A percentile compares a stretch with the other conserved stretches of the same genome.
phyloP scores from a whole-genome alignment of 225 moss, liverwort and hornwort species.

The Rhytidiadelphus loreus region DNA sequence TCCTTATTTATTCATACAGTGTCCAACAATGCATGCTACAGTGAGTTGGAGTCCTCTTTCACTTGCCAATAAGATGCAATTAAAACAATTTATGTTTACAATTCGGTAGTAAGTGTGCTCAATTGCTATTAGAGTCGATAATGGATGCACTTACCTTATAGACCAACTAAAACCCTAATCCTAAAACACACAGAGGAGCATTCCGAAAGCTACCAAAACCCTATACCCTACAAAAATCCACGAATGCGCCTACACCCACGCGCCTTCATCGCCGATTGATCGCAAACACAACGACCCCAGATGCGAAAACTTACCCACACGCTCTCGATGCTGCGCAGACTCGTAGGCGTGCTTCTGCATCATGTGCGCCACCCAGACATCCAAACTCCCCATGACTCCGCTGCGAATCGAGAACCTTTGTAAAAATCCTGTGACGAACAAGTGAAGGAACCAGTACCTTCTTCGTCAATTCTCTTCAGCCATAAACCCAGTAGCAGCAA shows the following conservation, averaged over 20 bases:
- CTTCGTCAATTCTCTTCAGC: neutral
- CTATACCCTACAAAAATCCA: neutral
- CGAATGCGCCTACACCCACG: neutral
- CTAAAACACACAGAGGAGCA: neutral
- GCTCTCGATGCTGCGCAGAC: slow-evolving; percentile 34
- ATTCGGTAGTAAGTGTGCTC: neutral
- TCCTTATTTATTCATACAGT: neutral
- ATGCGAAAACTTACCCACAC: slow-evolving; percentile 28
- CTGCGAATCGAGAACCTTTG: neutral
- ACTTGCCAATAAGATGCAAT: neutral
- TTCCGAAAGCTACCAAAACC: neutral
- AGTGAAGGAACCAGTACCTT: neutral
- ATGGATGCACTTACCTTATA: neutral
- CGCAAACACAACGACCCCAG: neutral
- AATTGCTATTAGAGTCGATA: neutral
- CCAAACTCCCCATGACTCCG: slow-evolving; percentile 44
- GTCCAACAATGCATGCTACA: neutral
- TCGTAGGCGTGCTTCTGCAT: slow-evolving; percentile 56
- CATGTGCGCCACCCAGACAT: slow-evolving; percentile 54
- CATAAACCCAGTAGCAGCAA: neutral
- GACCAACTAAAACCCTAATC: neutral
- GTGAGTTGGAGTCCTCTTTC: neutral
- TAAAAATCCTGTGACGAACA: neutral
- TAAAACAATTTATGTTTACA: neutral
- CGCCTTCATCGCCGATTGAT: neutral